Conservation (phyloP, 1,284 basidiomycete genomes). For the Farysia itapuensis region DNA sequence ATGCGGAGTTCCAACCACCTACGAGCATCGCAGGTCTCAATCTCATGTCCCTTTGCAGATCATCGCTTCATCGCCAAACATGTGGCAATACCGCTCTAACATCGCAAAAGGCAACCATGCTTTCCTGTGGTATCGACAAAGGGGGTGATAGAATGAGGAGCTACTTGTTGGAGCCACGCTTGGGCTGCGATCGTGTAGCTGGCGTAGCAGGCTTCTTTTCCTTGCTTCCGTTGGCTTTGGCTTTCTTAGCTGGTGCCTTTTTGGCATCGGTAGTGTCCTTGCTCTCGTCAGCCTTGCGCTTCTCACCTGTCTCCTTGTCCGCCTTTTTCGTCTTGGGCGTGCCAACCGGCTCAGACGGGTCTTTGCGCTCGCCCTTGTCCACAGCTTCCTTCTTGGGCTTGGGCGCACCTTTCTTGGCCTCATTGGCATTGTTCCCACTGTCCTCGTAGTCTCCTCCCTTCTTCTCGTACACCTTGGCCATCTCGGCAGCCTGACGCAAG, state of each 20-base stretch:
- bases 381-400: constrained; percentile 58
- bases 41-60: no score
- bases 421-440: constrained; percentile 61
- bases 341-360: constrained; percentile 18
- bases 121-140: not conserved
- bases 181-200: constrained; percentile 22
- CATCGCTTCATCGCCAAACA: no score
- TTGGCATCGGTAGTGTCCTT: constrained; percentile 4
- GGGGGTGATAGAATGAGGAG: not conserved
- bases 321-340: constrained; percentile 3
- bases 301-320: constrained; percentile 2
- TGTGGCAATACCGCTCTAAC: not conserved
- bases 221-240: not conserved
- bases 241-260: constrained; percentile 3
- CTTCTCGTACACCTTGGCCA: constrained; percentile 62
- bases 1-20: no score
- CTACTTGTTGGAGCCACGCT: constrained; percentile 33
- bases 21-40: no score
- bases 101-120: not conserved
- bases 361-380: constrained; percentile 31
- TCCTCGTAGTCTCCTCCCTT: constrained; percentile 62
- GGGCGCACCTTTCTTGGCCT: constrained; percentile 61
- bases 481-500: constrained; percentile 47
- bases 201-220: not conserved
- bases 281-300: not conserved